A percentile compares a stretch with the other conserved stretches of the same genome.
Conservation (phyloP, 2,329 filamentous ascomycete genomes). For the Stenocarpella maydis region DNA sequence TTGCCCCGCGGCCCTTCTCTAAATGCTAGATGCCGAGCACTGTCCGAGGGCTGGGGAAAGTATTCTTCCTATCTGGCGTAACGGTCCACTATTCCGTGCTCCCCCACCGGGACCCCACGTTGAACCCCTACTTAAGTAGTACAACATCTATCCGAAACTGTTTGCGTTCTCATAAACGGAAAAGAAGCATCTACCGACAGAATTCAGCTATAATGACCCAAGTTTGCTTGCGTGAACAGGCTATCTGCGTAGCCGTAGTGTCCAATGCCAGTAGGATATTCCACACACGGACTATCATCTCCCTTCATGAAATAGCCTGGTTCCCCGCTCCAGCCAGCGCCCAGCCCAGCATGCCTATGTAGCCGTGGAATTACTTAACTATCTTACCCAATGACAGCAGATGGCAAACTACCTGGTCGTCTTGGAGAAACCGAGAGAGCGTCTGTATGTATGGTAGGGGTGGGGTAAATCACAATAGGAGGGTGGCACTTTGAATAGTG, state of each 20-base stretch:
- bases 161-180: no score
- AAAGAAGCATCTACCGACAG: no score
- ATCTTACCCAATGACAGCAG: slow-evolving; percentile 6
- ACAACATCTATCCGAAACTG: background rate
- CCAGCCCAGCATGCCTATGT: background rate
- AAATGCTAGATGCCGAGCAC: slow-evolving; percentile 2
- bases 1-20: background rate
- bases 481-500: background rate
- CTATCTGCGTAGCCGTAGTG: no score
- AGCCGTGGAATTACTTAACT: slow-evolving; percentile 4
- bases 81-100: background rate
- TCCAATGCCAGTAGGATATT: no score
- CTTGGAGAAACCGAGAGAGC: background rate
- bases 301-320: background rate
- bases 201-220: no score
- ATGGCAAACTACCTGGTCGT: background rate
- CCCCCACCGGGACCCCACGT: slow-evolving; percentile 8
- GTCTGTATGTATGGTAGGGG: background rate
- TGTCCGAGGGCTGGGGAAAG: slow-evolving; percentile 4
- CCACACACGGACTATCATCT: background rate
- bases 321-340: background rate
- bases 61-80: slow-evolving; percentile 1
- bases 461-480: slow-evolving; percentile 2
- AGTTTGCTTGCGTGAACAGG: no score
- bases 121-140: no score